Evolutionary conservation across 768 basidiomycete genomes (phyloP).

Genomic region (Rhodotorula diobovata): DNA sequence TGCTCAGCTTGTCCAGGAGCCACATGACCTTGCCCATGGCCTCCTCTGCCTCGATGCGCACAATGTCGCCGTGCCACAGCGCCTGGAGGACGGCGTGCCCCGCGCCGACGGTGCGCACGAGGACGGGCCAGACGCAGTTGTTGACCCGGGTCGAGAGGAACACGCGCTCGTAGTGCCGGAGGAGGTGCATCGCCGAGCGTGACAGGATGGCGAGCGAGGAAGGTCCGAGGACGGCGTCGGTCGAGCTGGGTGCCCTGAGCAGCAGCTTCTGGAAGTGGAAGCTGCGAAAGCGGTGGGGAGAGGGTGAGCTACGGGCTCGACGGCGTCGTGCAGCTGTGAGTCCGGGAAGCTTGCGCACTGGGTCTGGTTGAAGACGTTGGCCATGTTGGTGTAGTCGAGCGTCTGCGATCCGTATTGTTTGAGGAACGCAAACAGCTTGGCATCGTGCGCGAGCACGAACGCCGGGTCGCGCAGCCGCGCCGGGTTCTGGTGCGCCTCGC

Average conservation of each 20-base stretch:
- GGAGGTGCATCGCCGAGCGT: neutral
- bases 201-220: constrained; percentile 11
- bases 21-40: neutral
- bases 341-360: neutral
- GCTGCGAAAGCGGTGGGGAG: neutral
- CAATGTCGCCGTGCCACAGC: constrained; percentile 1
- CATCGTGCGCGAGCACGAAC: neutral
- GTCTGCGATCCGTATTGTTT: neutral
- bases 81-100: constrained; percentile 8
- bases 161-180: neutral
- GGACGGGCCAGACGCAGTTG: constrained; percentile 11
- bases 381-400: neutral
- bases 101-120: constrained; percentile 8
- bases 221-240: constrained; percentile 4
- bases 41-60: neutral
- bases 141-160: constrained; percentile 1
- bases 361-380: neutral
- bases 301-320: too few relatives aligned
- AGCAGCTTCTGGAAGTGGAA: constrained; percentile 3
- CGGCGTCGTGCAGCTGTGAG: too few relatives aligned
- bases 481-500: neutral
- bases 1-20: neutral
- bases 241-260: constrained; percentile 1
- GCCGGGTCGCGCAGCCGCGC: neutral
- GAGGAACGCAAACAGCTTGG: neutral